These are phyloP conservation scores for Vaccinium darrowii DNA, from an alignment of 148 eudicot species.

Conservation along the genomic window DNA sequence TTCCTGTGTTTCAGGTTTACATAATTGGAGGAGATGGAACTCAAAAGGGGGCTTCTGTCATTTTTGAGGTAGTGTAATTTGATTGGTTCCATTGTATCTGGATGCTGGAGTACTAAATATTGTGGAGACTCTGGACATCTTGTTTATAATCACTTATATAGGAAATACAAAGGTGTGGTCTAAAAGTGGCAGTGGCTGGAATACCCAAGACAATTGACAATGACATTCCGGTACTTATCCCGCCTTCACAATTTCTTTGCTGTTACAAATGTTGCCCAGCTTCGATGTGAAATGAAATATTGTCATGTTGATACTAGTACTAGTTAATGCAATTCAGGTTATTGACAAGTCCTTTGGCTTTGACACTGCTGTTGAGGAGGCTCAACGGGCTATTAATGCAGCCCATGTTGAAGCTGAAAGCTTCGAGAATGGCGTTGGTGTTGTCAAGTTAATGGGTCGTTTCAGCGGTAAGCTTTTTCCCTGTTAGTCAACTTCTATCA, in stretches of 20 bases:
- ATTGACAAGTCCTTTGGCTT: conserved; percentile 97
- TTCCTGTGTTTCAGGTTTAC: conserved; percentile 32
- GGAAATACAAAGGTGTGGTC: conserved; percentile 56
- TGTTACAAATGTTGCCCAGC: neutral
- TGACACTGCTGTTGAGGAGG: conserved; percentile 99
- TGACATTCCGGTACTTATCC: conserved; percentile 49
- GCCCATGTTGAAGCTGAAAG: conserved; percentile 99
- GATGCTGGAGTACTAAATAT: neutral
- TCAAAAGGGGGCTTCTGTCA: conserved; percentile 53
- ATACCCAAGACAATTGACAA: conserved; percentile 63
- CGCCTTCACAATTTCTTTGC: conserved; percentile 2
- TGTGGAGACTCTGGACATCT: neutral
- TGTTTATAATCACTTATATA: conserved; percentile 15
- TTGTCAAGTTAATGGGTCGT: conserved; percentile 97
- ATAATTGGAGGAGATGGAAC: conserved; percentile 66
- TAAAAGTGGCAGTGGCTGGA: conserved; percentile 52
- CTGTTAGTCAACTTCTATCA: neutral
- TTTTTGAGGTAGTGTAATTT: conserved; percentile 44
- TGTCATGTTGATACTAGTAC: neutral
- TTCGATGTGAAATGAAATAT: neutral
- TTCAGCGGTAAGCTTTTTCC: conserved; percentile 59
- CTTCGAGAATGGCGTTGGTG: conserved; percentile 83
- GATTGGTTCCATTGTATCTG: neutral
- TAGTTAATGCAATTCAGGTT: conserved; percentile 39
- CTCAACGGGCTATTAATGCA: conserved; percentile 96